phyloP scores from a whole-genome alignment of 2,329 filamentous ascomycete genomes.

The Hypoxylon sp. region DNA sequence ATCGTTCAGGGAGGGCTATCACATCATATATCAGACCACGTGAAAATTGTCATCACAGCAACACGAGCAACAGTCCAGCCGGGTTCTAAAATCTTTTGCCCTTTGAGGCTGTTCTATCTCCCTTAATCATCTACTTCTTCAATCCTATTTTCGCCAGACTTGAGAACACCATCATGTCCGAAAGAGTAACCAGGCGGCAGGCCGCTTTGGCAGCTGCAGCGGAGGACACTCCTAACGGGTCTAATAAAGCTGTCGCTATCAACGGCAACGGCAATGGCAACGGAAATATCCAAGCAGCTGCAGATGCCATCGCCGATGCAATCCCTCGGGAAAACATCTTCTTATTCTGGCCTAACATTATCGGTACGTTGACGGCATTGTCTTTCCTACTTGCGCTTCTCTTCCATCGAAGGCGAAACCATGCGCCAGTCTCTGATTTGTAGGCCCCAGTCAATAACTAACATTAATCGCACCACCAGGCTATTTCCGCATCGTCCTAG shows the following conservation, averaged over 20 bases:
- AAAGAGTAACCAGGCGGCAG: constrained; percentile 48
- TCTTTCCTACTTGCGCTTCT: not conserved
- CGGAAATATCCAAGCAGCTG: constrained; percentile 47
- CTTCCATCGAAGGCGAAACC: not conserved
- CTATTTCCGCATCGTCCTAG: constrained; percentile 81
- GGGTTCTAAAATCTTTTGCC: constrained; percentile 11
- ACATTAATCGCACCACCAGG: constrained; percentile 59
- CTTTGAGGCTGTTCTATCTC: constrained; percentile 3
- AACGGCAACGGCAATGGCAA: constrained; percentile 55
- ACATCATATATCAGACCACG: constrained; percentile 28
- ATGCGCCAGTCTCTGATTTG: not conserved
- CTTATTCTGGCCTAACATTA: constrained; percentile 83
- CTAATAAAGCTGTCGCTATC: constrained; percentile 42
- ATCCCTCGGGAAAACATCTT: constrained; percentile 77
- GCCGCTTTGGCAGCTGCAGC: constrained; percentile 43
- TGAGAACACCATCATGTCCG: constrained; percentile 43
- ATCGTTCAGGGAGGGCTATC: constrained; percentile 27
- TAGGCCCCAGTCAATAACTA: constrained; percentile 7
- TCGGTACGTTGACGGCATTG: constrained; percentile 66
- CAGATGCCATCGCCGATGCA: constrained; percentile 52
- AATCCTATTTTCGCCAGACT: not conserved
- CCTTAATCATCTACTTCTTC: constrained; percentile 1
- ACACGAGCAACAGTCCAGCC: constrained; percentile 18
- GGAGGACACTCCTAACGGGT: constrained; percentile 42
- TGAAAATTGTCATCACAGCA: constrained; percentile 20